Conservation (phyloP, 495 filamentous ascomycete genomes). For the Talaromyces proteolyticus region DNA sequence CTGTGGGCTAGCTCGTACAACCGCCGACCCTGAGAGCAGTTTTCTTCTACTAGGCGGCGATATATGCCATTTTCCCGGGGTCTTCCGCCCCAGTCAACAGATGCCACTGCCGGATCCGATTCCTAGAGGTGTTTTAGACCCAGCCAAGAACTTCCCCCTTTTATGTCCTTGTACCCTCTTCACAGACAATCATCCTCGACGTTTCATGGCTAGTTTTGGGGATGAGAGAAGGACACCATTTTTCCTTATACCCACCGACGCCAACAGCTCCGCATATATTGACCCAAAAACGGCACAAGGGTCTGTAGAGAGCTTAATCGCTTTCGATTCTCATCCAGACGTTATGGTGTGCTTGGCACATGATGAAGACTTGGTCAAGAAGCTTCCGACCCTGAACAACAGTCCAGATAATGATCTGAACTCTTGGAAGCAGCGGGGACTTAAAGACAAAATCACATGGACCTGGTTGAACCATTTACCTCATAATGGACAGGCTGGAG, state of each 20-base stretch:
- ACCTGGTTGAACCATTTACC: not conserved
- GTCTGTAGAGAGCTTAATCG: no score
- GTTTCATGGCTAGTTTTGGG: no score
- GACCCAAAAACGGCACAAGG: no score
- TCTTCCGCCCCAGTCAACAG: not conserved
- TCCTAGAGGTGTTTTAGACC: not conserved
- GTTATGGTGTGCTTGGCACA: not conserved
- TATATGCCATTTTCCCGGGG: not conserved
- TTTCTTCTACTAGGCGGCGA: not conserved
- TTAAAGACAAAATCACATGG: not conserved
- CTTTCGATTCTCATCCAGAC: not conserved
- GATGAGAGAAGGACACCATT: no score
- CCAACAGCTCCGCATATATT: no score
- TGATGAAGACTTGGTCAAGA: not conserved
- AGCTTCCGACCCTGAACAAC: not conserved
- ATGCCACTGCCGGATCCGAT: not conserved
- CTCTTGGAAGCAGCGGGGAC: not conserved
- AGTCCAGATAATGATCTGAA: not conserved
- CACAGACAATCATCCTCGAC: not conserved
- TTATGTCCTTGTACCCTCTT: not conserved
- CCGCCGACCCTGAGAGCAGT: not conserved
- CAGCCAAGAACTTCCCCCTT: not conserved
- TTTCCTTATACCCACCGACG: no score
- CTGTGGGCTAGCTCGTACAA: not conserved
- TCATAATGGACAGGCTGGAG: not conserved